Evolutionary conservation across 805 yeast genomes (phyloP).

Genomic region (Candida orba): DNA sequence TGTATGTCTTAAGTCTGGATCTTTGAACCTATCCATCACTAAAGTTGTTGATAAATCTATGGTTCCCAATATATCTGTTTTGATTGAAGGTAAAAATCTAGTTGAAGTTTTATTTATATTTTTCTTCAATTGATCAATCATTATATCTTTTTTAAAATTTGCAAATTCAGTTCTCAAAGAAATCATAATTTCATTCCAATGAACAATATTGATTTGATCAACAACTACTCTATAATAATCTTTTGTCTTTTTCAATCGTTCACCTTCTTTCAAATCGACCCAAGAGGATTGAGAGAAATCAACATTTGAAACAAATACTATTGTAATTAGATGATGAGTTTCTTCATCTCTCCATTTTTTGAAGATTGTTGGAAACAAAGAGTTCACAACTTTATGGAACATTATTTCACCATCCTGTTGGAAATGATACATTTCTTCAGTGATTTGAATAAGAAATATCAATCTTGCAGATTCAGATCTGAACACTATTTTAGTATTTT

Average conservation of each 20-base stretch:
- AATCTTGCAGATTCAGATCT: slow-evolving; percentile 88
- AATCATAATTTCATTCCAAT: slow-evolving; percentile 92
- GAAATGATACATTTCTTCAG: slow-evolving; percentile 97
- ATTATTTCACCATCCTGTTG: slow-evolving; percentile 94
- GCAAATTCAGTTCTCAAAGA: slow-evolving; percentile 79
- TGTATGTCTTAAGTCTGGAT: slow-evolving; percentile 82
- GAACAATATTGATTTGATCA: slow-evolving; percentile 81
- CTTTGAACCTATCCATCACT: slow-evolving; percentile 68
- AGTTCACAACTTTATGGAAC: slow-evolving; percentile 87
- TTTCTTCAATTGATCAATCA: slow-evolving; percentile 34
- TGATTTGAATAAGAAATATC: slow-evolving; percentile 77
- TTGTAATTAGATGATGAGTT: slow-evolving; percentile 86
- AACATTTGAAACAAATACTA: slow-evolving; percentile 77
- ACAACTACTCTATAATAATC: slow-evolving; percentile 92
- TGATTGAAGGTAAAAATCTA: slow-evolving; percentile 73
- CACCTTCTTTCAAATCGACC: slow-evolving; percentile 61
- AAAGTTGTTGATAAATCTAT: slow-evolving; percentile 76
- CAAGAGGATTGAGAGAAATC: slow-evolving; percentile 47
- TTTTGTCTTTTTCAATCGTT: slow-evolving; percentile 54
- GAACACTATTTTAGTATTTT: slow-evolving; percentile 70
- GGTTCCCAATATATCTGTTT: slow-evolving; percentile 85
- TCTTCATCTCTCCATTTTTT: slow-evolving; percentile 80
- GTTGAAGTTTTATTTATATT: slow-evolving; percentile 28
- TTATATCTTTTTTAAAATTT: slow-evolving; percentile 67
- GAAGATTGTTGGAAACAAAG: slow-evolving; percentile 85